Evolutionary conservation across 805 yeast genomes (phyloP).

Genomic region (Kluyveromyces starmeri): DNA sequence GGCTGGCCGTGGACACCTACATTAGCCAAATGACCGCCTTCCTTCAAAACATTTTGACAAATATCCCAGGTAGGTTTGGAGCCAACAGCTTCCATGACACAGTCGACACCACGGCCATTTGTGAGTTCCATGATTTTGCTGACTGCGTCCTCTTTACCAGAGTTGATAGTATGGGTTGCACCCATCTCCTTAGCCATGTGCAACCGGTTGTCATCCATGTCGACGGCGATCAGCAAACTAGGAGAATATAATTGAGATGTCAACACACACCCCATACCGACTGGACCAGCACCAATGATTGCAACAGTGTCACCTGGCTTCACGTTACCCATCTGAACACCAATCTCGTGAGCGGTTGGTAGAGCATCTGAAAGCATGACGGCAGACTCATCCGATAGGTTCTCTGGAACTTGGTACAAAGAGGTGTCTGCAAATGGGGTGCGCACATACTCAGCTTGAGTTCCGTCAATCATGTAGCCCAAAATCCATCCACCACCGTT

Average conservation of each 20-base stretch:
- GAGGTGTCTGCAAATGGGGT: conserved; percentile 84
- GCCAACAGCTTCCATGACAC: conserved; percentile 59
- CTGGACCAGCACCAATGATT: conserved; percentile 83
- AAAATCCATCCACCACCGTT: conserved; percentile 63
- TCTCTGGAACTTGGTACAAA: conserved; percentile 63
- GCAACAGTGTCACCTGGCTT: conserved; percentile 59
- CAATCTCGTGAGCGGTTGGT: conserved; percentile 70
- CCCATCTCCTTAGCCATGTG: conserved; percentile 58
- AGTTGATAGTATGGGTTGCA: conserved; percentile 51
- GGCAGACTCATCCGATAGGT: conserved; percentile 84
- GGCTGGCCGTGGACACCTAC: conserved; percentile 46
- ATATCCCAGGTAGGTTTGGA: conserved; percentile 51
- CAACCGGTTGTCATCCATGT: conserved; percentile 58
- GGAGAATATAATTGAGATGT: conserved; percentile 61
- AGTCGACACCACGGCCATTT: conserved; percentile 41
- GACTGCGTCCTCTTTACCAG: conserved; percentile 29
- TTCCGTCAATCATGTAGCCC: conserved; percentile 76
- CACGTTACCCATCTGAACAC: conserved; percentile 58
- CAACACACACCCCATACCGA: conserved; percentile 63
- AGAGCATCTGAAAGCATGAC: conserved; percentile 38
- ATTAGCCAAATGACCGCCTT: conserved; percentile 59
- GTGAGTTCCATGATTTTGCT: conserved; percentile 28
- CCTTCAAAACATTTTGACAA: conserved; percentile 44
- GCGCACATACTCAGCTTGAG: conserved; percentile 81
- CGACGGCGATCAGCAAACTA: conserved; percentile 36